Evolutionary conservation across 2,329 filamentous ascomycete species (phyloP).

Genomic region (Pseudocercospora crystallina): DNA sequence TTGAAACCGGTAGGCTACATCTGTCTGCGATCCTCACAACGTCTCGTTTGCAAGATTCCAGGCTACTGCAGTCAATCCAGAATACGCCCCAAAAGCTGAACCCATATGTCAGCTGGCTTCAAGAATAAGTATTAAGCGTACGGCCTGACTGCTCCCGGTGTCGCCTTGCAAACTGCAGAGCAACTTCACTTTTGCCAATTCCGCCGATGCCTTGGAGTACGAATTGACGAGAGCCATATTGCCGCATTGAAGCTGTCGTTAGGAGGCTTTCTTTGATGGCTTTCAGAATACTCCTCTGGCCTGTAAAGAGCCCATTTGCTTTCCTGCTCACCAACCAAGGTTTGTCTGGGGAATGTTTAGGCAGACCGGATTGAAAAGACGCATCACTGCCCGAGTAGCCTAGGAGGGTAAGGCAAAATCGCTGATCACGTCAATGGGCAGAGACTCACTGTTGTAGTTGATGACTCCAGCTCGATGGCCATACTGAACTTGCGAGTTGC

Average conservation of each 20-base stretch:
- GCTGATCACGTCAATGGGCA: too few species aligned
- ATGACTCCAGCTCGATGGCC: too few species aligned
- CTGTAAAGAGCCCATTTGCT: neutral
- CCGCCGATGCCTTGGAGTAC: constrained; percentile 2
- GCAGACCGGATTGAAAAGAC: too few species aligned
- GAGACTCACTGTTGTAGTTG: too few species aligned
- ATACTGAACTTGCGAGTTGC: too few species aligned
- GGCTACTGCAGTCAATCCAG: constrained; percentile 1
- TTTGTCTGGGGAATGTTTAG: too few species aligned
- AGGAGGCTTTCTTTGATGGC: neutral
- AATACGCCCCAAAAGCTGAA: constrained; percentile 6
- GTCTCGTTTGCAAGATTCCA: neutral
- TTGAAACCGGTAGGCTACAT: neutral
- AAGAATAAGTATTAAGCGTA: too few species aligned
- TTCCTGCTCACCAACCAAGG: neutral
- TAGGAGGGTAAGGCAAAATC: too few species aligned
- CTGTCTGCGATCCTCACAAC: neutral
- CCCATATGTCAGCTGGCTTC: too few species aligned
- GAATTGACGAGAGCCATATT: neutral
- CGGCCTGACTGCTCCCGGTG: neutral
- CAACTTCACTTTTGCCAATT: constrained; percentile 4
- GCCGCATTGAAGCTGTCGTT: neutral
- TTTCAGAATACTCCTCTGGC: neutral
- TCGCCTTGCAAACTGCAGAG: constrained; percentile 3
- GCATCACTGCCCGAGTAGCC: too few species aligned